Conservation (phyloP, 495 filamentous ascomycete species). For the Hypomontagnella monticulosa region DNA sequence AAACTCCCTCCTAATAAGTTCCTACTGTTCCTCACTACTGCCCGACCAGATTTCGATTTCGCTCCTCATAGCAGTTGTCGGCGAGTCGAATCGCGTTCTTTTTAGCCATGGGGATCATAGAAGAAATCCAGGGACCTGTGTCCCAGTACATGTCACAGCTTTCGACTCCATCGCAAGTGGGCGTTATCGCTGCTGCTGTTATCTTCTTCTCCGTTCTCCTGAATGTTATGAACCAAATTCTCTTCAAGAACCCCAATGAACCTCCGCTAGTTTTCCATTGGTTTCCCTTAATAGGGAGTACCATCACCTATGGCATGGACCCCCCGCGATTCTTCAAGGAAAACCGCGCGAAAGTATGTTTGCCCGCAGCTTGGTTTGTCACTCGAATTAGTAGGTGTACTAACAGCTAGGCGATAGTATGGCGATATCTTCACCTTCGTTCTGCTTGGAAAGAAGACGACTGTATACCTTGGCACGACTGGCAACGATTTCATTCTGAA, state of each 20-base stretch:
- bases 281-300: constrained; percentile 82
- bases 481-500: constrained; percentile 91
- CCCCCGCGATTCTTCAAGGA: constrained; percentile 80
- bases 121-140: constrained; percentile 56
- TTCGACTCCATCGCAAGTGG: constrained; percentile 57
- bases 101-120: constrained; percentile 60
- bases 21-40: too few species aligned
- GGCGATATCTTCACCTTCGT: constrained; percentile 85
- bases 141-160: constrained; percentile 55
- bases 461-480: constrained; percentile 77
- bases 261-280: constrained; percentile 86
- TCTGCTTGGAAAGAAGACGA: constrained; percentile 77
- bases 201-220: constrained; percentile 65
- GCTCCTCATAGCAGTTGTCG: constrained; percentile 14
- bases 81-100: constrained; percentile 17
- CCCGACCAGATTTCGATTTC: neutral
- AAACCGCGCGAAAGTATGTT: constrained; percentile 72
- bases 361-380: neutral
- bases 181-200: constrained; percentile 54
- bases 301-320: constrained; percentile 83
- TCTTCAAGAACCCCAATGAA: constrained; percentile 76
- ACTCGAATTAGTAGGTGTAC: constrained; percentile 16
- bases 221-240: constrained; percentile 74
- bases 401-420: constrained; percentile 61
- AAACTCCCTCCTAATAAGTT: constrained; percentile 21